A percentile compares a stretch with the other conserved stretches of the same genome.
These are phyloP conservation scores for Clitoria ternatea DNA, from an alignment of 306 rosid genomes.

Conservation along the genomic window DNA sequence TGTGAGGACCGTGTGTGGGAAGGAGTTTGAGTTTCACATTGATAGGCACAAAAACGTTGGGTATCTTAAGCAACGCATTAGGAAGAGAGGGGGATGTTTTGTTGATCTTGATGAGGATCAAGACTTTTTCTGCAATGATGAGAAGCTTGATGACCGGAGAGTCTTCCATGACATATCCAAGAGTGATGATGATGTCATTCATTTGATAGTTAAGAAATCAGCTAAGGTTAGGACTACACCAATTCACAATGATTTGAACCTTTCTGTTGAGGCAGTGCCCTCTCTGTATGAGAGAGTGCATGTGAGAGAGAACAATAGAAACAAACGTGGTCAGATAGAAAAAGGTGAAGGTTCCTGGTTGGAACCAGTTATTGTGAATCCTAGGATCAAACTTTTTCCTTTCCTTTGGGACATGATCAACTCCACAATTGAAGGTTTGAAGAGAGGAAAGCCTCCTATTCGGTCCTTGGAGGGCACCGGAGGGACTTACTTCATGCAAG, in stretches of 20 bases:
- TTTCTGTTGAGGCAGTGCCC: conserved; percentile 51
- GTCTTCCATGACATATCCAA: conserved; percentile 50
- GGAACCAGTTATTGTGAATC: conserved; percentile 41
- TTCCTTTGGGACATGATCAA: conserved; percentile 38
- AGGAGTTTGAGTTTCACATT: conserved; percentile 46
- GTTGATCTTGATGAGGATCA: conserved; percentile 51
- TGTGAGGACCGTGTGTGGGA: conserved; percentile 47
- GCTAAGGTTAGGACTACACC: conserved; percentile 47
- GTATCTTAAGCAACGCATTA: conserved; percentile 50
- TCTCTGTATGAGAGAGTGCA: conserved; percentile 1
- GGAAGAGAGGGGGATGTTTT: conserved; percentile 36
- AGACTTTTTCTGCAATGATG: conserved; percentile 57
- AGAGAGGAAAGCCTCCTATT: conserved; percentile 37
- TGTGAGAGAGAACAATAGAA: conserved; percentile 15
- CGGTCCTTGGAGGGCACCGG: conserved; percentile 60
- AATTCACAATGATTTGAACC: conserved; percentile 40
- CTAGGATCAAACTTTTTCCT: conserved; percentile 30
- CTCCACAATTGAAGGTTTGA: conserved; percentile 43
- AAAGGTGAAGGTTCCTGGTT: conserved; percentile 34
- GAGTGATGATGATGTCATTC: conserved; percentile 42
- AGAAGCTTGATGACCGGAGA: conserved; percentile 54
- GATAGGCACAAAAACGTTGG: conserved; percentile 52
- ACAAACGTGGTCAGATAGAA: conserved; percentile 3
- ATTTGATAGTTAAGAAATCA: conserved; percentile 46
- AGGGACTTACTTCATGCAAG: conserved; percentile 79